phyloP scores from a whole-genome alignment of 2,329 filamentous ascomycete species.

The Curvularia sp. region DNA sequence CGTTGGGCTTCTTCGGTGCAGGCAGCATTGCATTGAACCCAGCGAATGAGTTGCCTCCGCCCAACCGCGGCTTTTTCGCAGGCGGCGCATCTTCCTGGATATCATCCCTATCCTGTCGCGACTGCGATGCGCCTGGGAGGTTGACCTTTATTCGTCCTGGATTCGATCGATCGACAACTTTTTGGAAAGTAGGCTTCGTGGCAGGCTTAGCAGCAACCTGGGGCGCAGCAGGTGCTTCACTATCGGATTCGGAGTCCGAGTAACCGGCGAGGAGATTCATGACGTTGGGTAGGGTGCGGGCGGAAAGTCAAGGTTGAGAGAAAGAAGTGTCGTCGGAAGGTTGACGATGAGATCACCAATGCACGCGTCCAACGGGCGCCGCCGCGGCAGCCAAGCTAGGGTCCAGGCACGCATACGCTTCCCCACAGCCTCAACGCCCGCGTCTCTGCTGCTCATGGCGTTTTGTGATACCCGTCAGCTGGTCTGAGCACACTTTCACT shows the following conservation, averaged over 20 bases:
- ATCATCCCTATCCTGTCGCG: constrained; percentile 49
- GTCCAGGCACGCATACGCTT: constrained; percentile 23
- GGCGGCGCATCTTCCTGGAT: constrained; percentile 58
- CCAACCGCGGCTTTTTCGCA: constrained; percentile 72
- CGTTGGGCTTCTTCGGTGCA: constrained; percentile 70
- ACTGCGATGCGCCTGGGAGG: constrained; percentile 65
- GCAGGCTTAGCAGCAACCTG: constrained; percentile 51
- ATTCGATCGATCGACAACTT: constrained; percentile 81
- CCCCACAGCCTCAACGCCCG: constrained; percentile 15
- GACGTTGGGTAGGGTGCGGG: constrained; percentile 20
- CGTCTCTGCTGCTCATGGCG: constrained; percentile 12
- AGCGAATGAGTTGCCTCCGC: constrained; percentile 70
- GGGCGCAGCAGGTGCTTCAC: constrained; percentile 55
- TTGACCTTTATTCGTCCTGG: constrained; percentile 84
- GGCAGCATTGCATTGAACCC: constrained; percentile 89
- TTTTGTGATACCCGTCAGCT: constrained; percentile 38
- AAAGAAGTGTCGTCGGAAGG: constrained; percentile 9
- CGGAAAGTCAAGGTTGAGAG: background rate
- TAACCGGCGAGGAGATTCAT: constrained; percentile 82
- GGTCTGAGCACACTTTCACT: constrained; percentile 33
- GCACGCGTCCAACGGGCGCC: constrained; percentile 22
- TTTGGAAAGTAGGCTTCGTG: constrained; percentile 71
- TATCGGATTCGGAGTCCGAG: constrained; percentile 77
- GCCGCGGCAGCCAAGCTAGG: constrained; percentile 31
- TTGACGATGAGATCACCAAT: constrained; percentile 25